A percentile compares a stretch with the other conserved stretches of the same genome.
These are phyloP conservation scores for Huntiella abstrusa DNA, from an alignment of 2,329 filamentous ascomycete genomes.

Conservation along the genomic window DNA sequence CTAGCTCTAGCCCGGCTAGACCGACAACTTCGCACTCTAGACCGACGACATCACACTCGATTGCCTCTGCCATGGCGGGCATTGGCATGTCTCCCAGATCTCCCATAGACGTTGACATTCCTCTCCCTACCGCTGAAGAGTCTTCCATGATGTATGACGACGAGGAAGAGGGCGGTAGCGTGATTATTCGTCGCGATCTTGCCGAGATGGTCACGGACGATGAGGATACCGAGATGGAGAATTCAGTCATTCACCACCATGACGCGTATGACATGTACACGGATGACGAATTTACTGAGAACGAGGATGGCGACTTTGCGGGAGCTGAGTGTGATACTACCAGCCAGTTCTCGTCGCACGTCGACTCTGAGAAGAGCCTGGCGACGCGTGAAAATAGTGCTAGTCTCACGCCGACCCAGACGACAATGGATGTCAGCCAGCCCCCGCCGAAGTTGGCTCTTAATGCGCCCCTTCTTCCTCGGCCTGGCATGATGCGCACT, in stretches of 20 bases:
- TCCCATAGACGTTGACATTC: constrained; percentile 67
- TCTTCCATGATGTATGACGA: constrained; percentile 35
- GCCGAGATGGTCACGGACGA: constrained; percentile 26
- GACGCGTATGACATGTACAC: constrained; percentile 19
- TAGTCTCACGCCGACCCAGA: constrained; percentile 8
- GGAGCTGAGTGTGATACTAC: constrained; percentile 13
- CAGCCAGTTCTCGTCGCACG: constrained; percentile 19
- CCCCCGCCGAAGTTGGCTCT: constrained; percentile 12
- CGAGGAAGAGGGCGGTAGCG: constrained; percentile 35
- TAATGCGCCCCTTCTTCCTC: constrained; percentile 17
- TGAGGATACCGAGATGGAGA: constrained; percentile 19
- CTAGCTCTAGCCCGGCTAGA: constrained; percentile 38
- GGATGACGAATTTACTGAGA: constrained; percentile 27
- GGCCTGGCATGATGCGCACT: constrained; percentile 4
- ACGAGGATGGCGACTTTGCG: constrained; percentile 20
- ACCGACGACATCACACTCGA: constrained; percentile 22
- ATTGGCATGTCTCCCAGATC: not conserved
- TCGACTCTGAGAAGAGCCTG: constrained; percentile 18
- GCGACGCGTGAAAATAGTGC: constrained; percentile 10
- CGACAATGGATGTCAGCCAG: constrained; percentile 9
- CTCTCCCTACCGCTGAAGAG: constrained; percentile 72
- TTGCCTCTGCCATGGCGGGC: not conserved
- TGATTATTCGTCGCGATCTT: constrained; percentile 52
- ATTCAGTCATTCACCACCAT: constrained; percentile 10
- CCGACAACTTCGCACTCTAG: constrained; percentile 23